phyloP scores from a whole-genome alignment of 2,329 filamentous ascomycete species.

The Penicillium palitans region DNA sequence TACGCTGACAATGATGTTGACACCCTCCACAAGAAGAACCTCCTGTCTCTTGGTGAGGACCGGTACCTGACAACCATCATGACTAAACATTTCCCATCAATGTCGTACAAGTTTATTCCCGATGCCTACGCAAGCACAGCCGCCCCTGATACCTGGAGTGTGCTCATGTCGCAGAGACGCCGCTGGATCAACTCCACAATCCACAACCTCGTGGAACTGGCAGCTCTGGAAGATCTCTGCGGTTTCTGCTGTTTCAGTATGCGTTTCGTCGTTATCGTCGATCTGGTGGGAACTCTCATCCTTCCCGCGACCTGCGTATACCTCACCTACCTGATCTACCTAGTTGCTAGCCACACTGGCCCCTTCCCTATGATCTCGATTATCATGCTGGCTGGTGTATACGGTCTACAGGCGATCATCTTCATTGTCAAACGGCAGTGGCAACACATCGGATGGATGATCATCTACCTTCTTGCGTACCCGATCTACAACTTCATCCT shows the following conservation, averaged over 20 bases:
- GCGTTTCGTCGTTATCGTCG: conserved; percentile 93
- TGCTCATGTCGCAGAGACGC: conserved; percentile 94
- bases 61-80: conserved; percentile 95
- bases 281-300: conserved; percentile 88
- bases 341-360: conserved; percentile 65
- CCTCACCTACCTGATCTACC: conserved; percentile 83
- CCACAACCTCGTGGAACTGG: conserved; percentile 90
- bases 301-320: conserved; percentile 87
- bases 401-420: conserved; percentile 92
- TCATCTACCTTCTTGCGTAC: conserved; percentile 95
- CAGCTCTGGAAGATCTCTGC: conserved; percentile 88
- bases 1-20: conserved; percentile 89
- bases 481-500: conserved; percentile 90
- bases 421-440: conserved; percentile 97
- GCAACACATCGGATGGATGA: conserved; percentile 99
- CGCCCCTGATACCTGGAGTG: conserved; percentile 89
- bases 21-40: conserved; percentile 92
- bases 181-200: conserved; percentile 99
- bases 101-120: conserved; percentile 94
- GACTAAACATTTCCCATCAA: conserved; percentile 94
- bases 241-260: conserved; percentile 99
- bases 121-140: conserved; percentile 93
- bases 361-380: conserved; percentile 85
- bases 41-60: conserved; percentile 92
- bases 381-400: conserved; percentile 84